Percentiles rank a stretch among this genome's conserved stretches.
phyloP scores from a whole-genome alignment of 1,284 basidiomycete species.

The Cryptococcus sp. region DNA sequence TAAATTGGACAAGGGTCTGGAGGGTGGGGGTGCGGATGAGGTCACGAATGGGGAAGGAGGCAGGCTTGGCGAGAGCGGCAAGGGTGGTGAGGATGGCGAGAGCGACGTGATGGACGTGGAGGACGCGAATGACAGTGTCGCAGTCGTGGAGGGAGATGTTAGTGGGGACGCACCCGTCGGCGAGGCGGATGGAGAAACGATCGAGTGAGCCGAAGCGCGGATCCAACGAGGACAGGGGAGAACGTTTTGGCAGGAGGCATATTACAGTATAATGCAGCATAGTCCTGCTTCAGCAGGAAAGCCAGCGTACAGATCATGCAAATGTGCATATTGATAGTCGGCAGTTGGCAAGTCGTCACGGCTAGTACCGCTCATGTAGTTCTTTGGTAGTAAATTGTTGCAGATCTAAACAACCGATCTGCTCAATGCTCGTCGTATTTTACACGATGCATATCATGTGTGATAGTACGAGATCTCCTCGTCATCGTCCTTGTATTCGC shows the following conservation, averaged over 20 bases:
- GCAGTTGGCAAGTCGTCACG: too few relatives aligned
- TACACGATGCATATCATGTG: background rate
- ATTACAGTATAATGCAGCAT: too few relatives aligned
- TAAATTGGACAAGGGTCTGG: slow-evolving; percentile 6
- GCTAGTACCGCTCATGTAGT: too few relatives aligned
- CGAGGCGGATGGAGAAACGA: slow-evolving; percentile 17
- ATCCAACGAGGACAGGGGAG: too few relatives aligned
- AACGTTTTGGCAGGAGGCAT: too few relatives aligned
- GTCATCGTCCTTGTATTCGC: too few relatives aligned
- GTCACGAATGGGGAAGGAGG: slow-evolving; percentile 1
- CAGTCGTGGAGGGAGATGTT: slow-evolving; percentile 4
- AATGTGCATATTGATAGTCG: too few relatives aligned
- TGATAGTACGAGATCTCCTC: background rate
- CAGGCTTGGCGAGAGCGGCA: background rate
- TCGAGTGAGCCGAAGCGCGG: background rate
- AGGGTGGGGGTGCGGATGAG: background rate
- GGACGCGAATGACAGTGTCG: background rate
- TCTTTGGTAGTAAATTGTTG: too few relatives aligned
- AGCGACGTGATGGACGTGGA: slow-evolving; percentile 7
- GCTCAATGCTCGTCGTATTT: background rate
- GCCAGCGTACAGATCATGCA: too few relatives aligned
- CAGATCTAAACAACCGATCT: too few relatives aligned
- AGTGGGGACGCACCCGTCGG: slow-evolving; percentile 12
- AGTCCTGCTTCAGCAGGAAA: too few relatives aligned
- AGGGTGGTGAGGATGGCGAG: background rate